Evolutionary conservation across 108 stramenopile species (phyloP), one percentile per base, ranked within the genome.

Genomic region (Skeletonema grethae): DNA sequence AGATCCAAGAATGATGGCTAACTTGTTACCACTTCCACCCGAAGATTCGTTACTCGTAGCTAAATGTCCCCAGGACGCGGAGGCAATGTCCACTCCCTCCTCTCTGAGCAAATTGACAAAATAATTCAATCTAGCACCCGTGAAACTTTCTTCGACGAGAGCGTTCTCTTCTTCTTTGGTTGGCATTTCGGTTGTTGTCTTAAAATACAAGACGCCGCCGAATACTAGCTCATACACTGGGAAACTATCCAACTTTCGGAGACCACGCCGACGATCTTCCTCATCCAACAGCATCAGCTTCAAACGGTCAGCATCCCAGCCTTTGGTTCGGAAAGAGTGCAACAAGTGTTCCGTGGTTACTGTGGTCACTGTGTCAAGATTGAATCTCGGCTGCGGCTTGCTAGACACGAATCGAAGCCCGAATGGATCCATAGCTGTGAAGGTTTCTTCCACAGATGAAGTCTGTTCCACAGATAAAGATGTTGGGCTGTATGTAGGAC

Each of bases 181-280:
- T 11, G 72, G 79, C 28, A 30, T 65, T 2, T 31, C 10, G 24
- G 24, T 41, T 25, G 32, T 65, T 3, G 7, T 29, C 24, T 62
- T 28, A 30, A 69, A 80, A 62, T 73, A 63, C 25, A 80, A 38
- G 29, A 73, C 58, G n/a, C 79, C 79, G 29, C 79, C 79, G 5
- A 69, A 64, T 24, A 69, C 46, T 10, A 80, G 32, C 24, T 69
- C 66, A 41, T 63, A 55, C 31, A 30, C 68, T 7, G 69, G 63
- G 39, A 36, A 36, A 45, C 20, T 48, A 18, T 32, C 38, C 45
- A 43, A 50, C 13, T 64, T 12, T 20, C 65, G 53, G 22, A 53
- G 22, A 53, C 50, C 7, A 53, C 50, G 50, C 5, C 18, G 18
- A 7, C 50, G 50, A 36, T 50, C 57, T 57, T 77, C 76, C 2